phyloP scores from a whole-genome alignment of 2,329 filamentous ascomycete species.

The Stemphylium lycopersici region DNA sequence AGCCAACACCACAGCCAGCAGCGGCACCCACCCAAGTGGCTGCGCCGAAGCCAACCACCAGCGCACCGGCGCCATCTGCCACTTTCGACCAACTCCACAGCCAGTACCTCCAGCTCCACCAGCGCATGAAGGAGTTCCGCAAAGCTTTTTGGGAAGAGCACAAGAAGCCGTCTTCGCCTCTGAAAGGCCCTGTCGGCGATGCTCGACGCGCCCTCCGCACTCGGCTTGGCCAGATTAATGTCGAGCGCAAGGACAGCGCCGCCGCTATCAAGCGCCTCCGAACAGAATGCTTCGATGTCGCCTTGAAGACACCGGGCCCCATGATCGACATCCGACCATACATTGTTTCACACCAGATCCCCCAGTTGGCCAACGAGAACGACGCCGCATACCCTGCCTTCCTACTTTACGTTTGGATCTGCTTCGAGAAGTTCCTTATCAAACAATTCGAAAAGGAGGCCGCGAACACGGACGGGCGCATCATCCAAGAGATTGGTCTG shows the following conservation, averaged over 20 bases:
- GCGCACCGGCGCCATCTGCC: conserved; percentile 17
- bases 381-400: conserved; percentile 53
- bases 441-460: conserved; percentile 60
- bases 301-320: conserved; percentile 31
- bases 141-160: conserved; percentile 35
- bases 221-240: conserved; percentile 44
- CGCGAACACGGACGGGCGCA: conserved; percentile 45
- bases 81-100: conserved; percentile 40
- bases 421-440: conserved; percentile 75
- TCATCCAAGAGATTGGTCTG: conserved; percentile 79
- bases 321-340: conserved; percentile 46
- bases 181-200: conserved; percentile 41
- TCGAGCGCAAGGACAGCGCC: conserved; percentile 34
- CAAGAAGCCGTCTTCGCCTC: conserved; percentile 30
- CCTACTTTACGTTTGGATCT: conserved; percentile 73
- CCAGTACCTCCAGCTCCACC: conserved; percentile 45
- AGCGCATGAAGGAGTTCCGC: conserved; percentile 47
- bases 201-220: conserved; percentile 40
- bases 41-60: conserved; percentile 6
- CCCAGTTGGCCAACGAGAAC: conserved; percentile 33
- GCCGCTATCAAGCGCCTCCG: conserved; percentile 37
- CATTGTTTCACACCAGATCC: conserved; percentile 43
- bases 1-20: conserved; percentile 14
- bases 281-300: conserved; percentile 36
- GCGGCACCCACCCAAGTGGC: conserved; percentile 10